A percentile compares a stretch with the other conserved stretches of the same genome.
phyloP scores from a whole-genome alignment of 208 protist species.

The Porcisia deanei region DNA sequence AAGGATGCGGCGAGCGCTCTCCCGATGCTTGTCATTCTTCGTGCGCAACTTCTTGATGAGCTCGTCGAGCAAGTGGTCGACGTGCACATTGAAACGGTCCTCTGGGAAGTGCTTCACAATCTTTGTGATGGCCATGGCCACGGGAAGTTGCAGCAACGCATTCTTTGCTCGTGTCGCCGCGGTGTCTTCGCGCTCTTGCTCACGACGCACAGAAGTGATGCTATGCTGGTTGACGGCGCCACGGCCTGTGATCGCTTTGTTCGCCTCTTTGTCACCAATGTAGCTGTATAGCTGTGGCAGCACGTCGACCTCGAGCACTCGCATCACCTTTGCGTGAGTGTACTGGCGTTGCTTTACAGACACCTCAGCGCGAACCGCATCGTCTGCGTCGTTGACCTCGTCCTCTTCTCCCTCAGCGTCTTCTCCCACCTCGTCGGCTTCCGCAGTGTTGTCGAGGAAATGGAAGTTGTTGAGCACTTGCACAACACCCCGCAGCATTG shows the following conservation, averaged over 20 bases:
- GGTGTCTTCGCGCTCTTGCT: slow-evolving; percentile 66
- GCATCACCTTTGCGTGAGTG: slow-evolving; percentile 60
- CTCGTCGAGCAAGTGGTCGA: slow-evolving; percentile 80
- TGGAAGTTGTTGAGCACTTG: slow-evolving; percentile 86
- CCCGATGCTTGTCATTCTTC: slow-evolving; percentile 88
- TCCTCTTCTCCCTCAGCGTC: slow-evolving; percentile 39
- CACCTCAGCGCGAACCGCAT: slow-evolving; percentile 32
- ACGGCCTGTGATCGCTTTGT: slow-evolving; percentile 26
- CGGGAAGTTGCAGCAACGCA: slow-evolving; percentile 83
- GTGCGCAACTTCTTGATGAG: slow-evolving; percentile 85
- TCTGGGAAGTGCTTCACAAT: slow-evolving; percentile 83
- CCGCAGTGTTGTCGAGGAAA: slow-evolving; percentile 61
- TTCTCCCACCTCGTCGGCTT: background rate
- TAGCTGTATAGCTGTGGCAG: slow-evolving; percentile 87
- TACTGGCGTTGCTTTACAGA: slow-evolving; percentile 47
- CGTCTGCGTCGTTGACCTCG: slow-evolving; percentile 59
- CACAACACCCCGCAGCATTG: slow-evolving; percentile 87
- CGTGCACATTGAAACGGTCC: slow-evolving; percentile 72
- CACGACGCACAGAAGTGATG: slow-evolving; percentile 58
- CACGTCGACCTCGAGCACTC: slow-evolving; percentile 78
- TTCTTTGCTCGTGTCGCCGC: slow-evolving; percentile 51
- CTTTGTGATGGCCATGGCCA: slow-evolving; percentile 86
- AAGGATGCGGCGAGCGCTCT: slow-evolving; percentile 81
- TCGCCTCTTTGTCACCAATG: slow-evolving; percentile 50
- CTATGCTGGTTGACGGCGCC: slow-evolving; percentile 61